phyloP scores from a whole-genome alignment of 495 filamentous ascomycete species.

The Usnea hakonensis region DNA sequence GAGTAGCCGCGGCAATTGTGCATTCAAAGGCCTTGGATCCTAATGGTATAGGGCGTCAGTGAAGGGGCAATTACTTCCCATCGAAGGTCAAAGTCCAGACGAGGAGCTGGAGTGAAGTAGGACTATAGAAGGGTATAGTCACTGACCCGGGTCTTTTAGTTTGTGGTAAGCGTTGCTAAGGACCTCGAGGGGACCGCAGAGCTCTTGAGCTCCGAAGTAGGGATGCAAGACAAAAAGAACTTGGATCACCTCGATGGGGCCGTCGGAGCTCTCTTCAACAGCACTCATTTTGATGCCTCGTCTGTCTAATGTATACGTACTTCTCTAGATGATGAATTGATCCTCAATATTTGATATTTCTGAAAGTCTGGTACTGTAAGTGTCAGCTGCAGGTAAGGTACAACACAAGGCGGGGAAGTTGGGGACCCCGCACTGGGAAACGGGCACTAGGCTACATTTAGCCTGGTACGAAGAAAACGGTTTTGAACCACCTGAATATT shows the following conservation, averaged over 20 bases:
- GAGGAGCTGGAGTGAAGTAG: neutral
- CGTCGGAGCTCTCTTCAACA: conserved; percentile 18
- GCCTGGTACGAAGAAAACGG: no score
- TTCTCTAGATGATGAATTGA: no score
- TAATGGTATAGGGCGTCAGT: conserved; percentile 17
- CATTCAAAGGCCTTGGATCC: conserved; percentile 39
- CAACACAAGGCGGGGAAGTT: neutral
- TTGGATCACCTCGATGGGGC: conserved; percentile 35
- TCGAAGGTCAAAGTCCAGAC: neutral
- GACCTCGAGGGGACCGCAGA: conserved; percentile 60
- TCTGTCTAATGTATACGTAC: neutral
- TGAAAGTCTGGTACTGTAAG: no score
- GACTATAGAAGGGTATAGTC: neutral
- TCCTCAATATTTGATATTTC: no score
- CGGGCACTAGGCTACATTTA: neutral
- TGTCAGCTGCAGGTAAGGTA: no score
- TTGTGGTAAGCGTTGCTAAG: conserved; percentile 53
- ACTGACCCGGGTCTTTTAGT: conserved; percentile 52
- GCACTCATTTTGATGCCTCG: conserved; percentile 22
- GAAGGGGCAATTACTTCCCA: neutral
- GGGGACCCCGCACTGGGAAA: conserved; percentile 1
- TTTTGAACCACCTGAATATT: no score
- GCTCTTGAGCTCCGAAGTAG: conserved; percentile 50
- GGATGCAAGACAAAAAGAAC: conserved; percentile 44
- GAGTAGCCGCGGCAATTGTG: conserved; percentile 36